Conservation (phyloP, 257 asterid species). For the Petunia axillaris region DNA sequence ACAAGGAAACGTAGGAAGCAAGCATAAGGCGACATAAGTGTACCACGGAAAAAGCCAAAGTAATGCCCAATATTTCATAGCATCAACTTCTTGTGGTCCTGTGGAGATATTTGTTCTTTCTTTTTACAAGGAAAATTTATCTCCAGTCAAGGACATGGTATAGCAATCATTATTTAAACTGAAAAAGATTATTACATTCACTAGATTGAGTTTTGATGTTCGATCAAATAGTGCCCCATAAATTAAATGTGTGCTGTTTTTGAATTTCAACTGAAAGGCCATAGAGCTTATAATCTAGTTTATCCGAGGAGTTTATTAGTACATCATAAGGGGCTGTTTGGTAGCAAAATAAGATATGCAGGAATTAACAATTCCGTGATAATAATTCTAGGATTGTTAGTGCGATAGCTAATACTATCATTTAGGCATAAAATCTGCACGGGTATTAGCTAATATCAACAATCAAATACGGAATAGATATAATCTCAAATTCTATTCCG, state of each 20-base stretch:
- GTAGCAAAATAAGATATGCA: too few relatives aligned
- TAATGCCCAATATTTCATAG: background rate
- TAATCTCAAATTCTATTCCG: too few relatives aligned
- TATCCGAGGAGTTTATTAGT: too few relatives aligned
- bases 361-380: too few relatives aligned
- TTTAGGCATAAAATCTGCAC: too few relatives aligned
- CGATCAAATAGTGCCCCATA: background rate
- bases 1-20: constrained; percentile 1
- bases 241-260: background rate
- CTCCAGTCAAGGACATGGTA: constrained; percentile 5
- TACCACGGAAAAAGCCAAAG: background rate
- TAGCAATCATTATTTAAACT: background rate
- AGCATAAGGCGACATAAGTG: background rate
- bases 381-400: too few relatives aligned
- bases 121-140: background rate
- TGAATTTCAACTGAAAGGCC: background rate
- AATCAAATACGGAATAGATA: too few relatives aligned
- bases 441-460: too few relatives aligned
- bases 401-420: too few relatives aligned
- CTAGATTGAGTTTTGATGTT: background rate
- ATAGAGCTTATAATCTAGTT: too few relatives aligned
- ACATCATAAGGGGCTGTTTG: too few relatives aligned
- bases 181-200: background rate
- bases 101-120: background rate
- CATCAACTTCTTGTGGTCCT: background rate